Conservation (phyloP, 2,329 filamentous ascomycete genomes). For the Trichoderma arundinaceum region DNA sequence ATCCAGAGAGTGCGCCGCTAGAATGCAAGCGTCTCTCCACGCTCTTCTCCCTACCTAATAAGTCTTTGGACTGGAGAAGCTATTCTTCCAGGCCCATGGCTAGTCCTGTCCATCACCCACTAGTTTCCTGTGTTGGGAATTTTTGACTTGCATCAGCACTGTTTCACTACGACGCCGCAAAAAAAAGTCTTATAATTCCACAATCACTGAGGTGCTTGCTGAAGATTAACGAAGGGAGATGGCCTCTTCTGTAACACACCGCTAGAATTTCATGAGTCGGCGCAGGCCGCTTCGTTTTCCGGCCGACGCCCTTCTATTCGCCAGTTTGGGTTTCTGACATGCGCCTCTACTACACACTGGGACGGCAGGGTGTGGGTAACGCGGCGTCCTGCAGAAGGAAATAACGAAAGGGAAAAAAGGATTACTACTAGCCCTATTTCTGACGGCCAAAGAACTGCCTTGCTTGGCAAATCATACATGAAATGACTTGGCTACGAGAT, state of each 20-base stretch:
- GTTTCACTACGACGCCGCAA: background rate
- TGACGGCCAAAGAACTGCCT: background rate
- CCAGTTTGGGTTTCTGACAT: constrained; percentile 22
- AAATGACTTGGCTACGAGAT: constrained; percentile 2
- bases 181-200: background rate
- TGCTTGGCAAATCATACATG: background rate
- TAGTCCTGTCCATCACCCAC: background rate
- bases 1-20: background rate
- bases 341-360: constrained; percentile 3
- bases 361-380: constrained; percentile 12
- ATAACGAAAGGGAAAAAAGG: background rate
- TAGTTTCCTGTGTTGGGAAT: background rate
- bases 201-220: background rate
- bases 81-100: background rate
- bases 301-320: constrained; percentile 9
- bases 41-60: constrained; percentile 5
- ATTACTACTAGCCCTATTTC: constrained; percentile 5
- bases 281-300: background rate
- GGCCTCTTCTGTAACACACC: background rate
- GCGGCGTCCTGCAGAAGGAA: background rate
- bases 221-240: background rate
- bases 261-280: constrained; percentile 1
- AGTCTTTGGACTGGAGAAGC: background rate
- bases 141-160: constrained; percentile 13
- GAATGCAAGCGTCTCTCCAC: background rate